Evolutionary conservation across 78 protist genomes (phyloP), one percentile per base, ranked within the genome.

Genomic region (Andalucia godoyi): DNA sequence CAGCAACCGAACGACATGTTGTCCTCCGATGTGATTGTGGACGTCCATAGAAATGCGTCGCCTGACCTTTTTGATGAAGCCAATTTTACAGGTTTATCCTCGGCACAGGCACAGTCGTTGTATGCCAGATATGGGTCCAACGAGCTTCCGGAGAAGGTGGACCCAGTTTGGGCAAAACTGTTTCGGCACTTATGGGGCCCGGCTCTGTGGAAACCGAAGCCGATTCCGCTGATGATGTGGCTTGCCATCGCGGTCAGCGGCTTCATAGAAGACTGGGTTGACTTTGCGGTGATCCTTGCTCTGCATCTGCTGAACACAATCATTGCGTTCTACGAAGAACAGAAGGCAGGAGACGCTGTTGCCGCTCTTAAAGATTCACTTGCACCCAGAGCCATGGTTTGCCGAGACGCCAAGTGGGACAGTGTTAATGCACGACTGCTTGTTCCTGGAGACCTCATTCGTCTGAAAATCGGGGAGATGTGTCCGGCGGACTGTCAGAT

Each of bases 361-460:
- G 86, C 77, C 1, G 95, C 86, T 8, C 73, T 89, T 23, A 79
- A 74, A 77, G 53, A 54, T 18, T 45, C 74, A 13, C 67, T 89
- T 38, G 69, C 83, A 23, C 74, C 81, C 2, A 7, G 41, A 29
- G 60, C 77, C n/a, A 58, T 69, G 12, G 77, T 55, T 21, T 23
- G 38, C 38, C 57, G 90, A 23, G 79, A 77, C 47, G 92, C 92
- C 29, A 59, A 55, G 29, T 69, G 49, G 63, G 33, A 21, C 23
- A 30, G 40, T 33, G 12, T 80, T 0, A 53, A 49, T n/a, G 84
- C 90, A 2, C n/a, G 47, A 17, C 59, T 59, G 17, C 40, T 89
- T 15, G 95, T 89, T 5, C 89, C 88, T 10, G 95, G 95, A 38
- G 95, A 89, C 45, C 69, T 89, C 6, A 54, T 83, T 23, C 77